Evolutionary conservation across 495 filamentous ascomycete species (phyloP).

Genomic region (Talaromyces nanjingensis): DNA sequence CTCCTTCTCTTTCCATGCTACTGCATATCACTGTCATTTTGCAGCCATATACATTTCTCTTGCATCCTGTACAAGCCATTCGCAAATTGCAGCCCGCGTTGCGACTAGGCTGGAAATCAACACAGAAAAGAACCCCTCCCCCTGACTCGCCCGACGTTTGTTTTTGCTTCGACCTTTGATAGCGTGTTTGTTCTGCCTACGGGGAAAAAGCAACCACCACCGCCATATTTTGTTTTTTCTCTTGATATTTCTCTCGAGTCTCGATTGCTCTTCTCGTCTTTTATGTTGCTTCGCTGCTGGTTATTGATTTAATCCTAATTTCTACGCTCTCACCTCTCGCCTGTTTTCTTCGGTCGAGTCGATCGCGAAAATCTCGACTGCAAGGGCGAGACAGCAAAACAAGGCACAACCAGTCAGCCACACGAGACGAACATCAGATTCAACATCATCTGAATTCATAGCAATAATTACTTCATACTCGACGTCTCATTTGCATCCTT

Average conservation of each 20-base stretch:
- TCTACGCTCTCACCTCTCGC: neutral
- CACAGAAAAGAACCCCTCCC: neutral
- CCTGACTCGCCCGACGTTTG: neutral
- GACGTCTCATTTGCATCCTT: neutral
- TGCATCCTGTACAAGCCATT: neutral
- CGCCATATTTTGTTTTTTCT: neutral
- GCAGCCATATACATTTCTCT: neutral
- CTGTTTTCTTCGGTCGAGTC: neutral
- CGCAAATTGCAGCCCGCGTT: neutral
- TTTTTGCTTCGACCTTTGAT: neutral
- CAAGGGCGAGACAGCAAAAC: neutral
- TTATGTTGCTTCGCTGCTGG: neutral
- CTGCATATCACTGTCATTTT: neutral
- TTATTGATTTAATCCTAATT: neutral
- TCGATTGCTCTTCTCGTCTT: neutral
- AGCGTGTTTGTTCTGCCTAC: neutral
- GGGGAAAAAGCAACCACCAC: neutral
- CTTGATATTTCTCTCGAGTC: neutral
- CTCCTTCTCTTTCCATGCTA: neutral
- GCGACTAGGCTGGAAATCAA: neutral
- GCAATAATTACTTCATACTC: neutral
- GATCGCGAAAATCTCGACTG: neutral
- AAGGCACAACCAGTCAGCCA: neutral
- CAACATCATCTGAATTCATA: neutral
- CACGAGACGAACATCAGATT: neutral